These are phyloP conservation scores for Durio zibethinus DNA, from an alignment of 345 rosid genomes.

Conservation along the genomic window DNA sequence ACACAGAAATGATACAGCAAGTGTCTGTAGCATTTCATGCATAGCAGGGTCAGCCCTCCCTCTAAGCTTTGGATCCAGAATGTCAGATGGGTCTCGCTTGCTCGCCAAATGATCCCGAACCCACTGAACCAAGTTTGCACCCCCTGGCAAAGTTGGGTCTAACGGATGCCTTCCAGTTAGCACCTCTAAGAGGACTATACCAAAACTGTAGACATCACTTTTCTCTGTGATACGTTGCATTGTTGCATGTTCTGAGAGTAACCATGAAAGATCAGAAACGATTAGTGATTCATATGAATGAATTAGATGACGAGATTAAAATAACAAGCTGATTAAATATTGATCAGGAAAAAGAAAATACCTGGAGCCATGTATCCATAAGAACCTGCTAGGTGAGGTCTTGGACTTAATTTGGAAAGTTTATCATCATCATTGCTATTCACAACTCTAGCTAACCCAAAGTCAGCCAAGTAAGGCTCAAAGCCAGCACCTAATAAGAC, in stretches of 20 bases:
- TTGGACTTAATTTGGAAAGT: constrained; percentile 41
- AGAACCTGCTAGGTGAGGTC: constrained; percentile 85
- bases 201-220: constrained; percentile 91
- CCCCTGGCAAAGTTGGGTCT: constrained; percentile 81
- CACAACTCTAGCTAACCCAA: constrained; percentile 71
- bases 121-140: constrained; percentile 86
- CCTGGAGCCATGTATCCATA: constrained; percentile 99
- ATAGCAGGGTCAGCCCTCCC: constrained; percentile 73
- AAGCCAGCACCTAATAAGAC: constrained; percentile 65
- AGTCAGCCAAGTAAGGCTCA: constrained; percentile 84
- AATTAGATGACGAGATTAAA: not conserved
- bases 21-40: constrained; percentile 91
- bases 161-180: constrained; percentile 89
- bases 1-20: constrained; percentile 85
- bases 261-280: not conserved
- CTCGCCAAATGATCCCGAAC: constrained; percentile 70
- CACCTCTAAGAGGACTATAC: constrained; percentile 76
- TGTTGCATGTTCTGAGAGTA: constrained; percentile 69
- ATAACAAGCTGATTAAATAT: not conserved
- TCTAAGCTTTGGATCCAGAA: constrained; percentile 71
- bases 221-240: constrained; percentile 73
- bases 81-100: constrained; percentile 52
- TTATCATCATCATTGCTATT: constrained; percentile 27
- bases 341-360: constrained; percentile 16
- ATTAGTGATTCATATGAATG: not conserved